Conservation (phyloP, 805 yeast species). For the Kodamaea sagamina region DNA sequence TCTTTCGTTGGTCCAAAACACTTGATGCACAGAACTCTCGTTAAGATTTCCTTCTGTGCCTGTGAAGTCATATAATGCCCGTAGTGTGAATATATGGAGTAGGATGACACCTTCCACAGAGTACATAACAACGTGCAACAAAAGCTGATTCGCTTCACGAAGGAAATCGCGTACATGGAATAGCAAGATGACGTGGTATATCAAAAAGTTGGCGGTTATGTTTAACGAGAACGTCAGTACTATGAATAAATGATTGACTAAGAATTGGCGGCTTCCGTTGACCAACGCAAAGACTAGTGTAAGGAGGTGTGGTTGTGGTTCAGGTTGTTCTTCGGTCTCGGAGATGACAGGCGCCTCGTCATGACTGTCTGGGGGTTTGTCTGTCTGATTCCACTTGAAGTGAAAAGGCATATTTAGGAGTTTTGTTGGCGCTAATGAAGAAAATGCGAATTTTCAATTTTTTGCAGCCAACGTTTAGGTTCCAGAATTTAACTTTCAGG, state of each 20-base stretch:
- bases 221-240: background rate
- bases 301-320: background rate
- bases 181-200: constrained; percentile 15
- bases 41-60: constrained; percentile 12
- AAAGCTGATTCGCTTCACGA: constrained; percentile 4
- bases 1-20: constrained; percentile 15
- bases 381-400: background rate
- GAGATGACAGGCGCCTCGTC: too few relatives aligned
- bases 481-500: too few relatives aligned
- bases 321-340: too few relatives aligned
- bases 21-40: constrained; percentile 14
- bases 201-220: constrained; percentile 6
- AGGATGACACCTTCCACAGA: constrained; percentile 14
- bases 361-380: too few relatives aligned
- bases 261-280: background rate
- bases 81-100: constrained; percentile 10
- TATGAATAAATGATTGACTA: constrained; percentile 1
- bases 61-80: constrained; percentile 9
- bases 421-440: constrained; percentile 1
- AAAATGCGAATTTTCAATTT: too few relatives aligned
- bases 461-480: constrained; percentile 6
- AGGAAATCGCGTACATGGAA: constrained; percentile 15
- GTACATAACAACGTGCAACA: constrained; percentile 8
- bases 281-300: background rate
- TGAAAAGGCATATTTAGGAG: background rate